Conservation (phyloP, 2,329 filamentous ascomycete genomes). For the Claviceps lovelessii region DNA sequence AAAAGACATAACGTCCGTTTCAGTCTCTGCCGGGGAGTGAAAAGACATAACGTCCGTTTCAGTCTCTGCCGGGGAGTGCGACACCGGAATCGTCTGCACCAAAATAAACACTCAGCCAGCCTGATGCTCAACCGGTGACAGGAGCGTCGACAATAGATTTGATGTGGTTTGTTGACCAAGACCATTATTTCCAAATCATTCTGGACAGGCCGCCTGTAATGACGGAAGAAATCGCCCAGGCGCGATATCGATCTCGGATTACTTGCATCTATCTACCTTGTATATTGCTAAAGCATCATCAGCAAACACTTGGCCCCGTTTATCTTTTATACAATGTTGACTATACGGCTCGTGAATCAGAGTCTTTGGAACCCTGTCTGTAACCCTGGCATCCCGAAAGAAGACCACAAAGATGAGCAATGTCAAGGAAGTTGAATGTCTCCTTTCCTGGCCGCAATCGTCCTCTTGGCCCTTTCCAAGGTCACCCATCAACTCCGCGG, state of each 20-base stretch:
- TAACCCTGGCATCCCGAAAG: too few relatives aligned
- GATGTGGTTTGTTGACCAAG: not conserved
- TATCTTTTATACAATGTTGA: not conserved
- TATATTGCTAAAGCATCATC: not conserved
- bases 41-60: not conserved
- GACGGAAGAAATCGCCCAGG: not conserved
- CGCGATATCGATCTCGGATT: not conserved
- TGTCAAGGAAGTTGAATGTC: not conserved
- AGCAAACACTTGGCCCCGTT: not conserved
- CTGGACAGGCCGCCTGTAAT: not conserved
- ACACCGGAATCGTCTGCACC: not conserved
- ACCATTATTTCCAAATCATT: not conserved
- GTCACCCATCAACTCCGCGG: not conserved
- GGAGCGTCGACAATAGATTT: not conserved
- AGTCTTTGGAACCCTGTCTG: not conserved
- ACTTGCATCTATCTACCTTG: not conserved
- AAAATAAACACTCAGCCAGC: not conserved
- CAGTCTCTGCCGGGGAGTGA: too few relatives aligned
- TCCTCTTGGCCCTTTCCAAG: too few relatives aligned
- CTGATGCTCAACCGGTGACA: not conserved
- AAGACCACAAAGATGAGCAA: not conserved
- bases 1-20: too few relatives aligned
- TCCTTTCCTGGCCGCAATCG: not conserved
- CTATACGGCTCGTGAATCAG: not conserved
- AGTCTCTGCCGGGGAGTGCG: not conserved